Conservation (phyloP, 768 basidiomycete genomes). For the Crassisporium funariophilum region DNA sequence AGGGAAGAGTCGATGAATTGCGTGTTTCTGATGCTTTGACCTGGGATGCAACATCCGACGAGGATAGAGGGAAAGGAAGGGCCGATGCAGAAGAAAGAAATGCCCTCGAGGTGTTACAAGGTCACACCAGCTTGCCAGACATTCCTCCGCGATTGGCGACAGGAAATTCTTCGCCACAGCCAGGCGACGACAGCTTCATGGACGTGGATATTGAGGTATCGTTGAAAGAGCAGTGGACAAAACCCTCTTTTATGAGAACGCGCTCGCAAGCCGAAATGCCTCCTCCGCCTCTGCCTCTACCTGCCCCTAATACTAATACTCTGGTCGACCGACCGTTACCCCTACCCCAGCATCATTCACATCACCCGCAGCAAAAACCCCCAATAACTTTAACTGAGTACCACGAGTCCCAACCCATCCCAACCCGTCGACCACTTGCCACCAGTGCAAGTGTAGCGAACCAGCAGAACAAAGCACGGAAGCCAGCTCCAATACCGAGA, state of each 20-base stretch:
- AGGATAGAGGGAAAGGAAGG: constrained; percentile 8
- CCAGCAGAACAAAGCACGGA: neutral
- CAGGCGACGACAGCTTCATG: constrained; percentile 4
- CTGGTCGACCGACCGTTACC: neutral
- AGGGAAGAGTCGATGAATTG: constrained; percentile 4
- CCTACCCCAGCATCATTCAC: neutral
- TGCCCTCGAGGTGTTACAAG: neutral
- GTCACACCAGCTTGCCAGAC: neutral
- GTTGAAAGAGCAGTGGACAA: no score
- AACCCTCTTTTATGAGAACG: constrained; percentile 9
- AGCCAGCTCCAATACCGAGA: constrained; percentile 6
- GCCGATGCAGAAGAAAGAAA: neutral
- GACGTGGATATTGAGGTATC: constrained; percentile 3
- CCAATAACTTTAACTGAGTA: no score
- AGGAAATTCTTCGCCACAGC: neutral
- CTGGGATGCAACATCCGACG: neutral
- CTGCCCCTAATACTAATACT: neutral
- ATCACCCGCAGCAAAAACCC: neutral
- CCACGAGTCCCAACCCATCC: no score
- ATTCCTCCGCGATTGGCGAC: neutral
- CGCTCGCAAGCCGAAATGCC: constrained; percentile 22
- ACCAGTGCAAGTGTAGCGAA: no score
- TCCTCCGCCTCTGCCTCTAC: constrained; percentile 15
- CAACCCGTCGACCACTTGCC: no score
- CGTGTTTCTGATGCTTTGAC: neutral